Percentiles rank a stretch among this genome's conserved stretches.
These are phyloP conservation scores for Hydnomerulius pinastri DNA, from an alignment of 768 basidiomycete species.

Conservation along the genomic window DNA sequence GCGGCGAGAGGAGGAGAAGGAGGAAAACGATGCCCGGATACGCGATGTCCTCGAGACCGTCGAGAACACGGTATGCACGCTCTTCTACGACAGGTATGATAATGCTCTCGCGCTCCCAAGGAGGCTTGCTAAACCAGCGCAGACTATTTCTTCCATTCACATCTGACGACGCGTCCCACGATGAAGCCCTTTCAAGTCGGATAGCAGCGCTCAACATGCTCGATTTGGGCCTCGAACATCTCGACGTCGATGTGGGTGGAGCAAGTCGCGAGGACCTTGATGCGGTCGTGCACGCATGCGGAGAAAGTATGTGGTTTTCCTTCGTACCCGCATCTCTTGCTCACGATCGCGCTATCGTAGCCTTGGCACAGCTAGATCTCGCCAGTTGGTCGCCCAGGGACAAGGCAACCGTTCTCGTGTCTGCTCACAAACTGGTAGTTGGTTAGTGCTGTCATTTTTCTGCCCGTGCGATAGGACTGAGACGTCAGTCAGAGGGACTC, in stretches of 20 bases:
- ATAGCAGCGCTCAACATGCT: slow-evolving; percentile 91
- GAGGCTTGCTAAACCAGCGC: neutral
- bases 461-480: slow-evolving; percentile 1
- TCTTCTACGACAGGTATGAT: slow-evolving; percentile 82
- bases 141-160: slow-evolving; percentile 80
- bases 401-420: slow-evolving; percentile 80
- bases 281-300: slow-evolving; percentile 69
- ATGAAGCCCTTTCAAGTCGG: slow-evolving; percentile 85
- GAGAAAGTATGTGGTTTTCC: slow-evolving; percentile 59
- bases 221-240: slow-evolving; percentile 84
- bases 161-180: slow-evolving; percentile 81
- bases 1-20: slow-evolving; percentile 28
- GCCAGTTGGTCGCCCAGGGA: slow-evolving; percentile 63
- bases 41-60: slow-evolving; percentile 69
- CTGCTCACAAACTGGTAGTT: slow-evolving; percentile 84
- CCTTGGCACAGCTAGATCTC: slow-evolving; percentile 52
- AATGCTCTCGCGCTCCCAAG: too few relatives aligned
- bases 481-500: slow-evolving; percentile 63
- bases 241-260: slow-evolving; percentile 77
- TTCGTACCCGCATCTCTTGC: slow-evolving; percentile 19
- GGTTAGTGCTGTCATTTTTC: slow-evolving; percentile 43
- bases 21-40: slow-evolving; percentile 47
- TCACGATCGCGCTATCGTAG: slow-evolving; percentile 39
- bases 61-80: slow-evolving; percentile 66
- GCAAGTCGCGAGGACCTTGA: slow-evolving; percentile 52